Evolutionary conservation across 2,329 filamentous ascomycete species (phyloP), one percentile per base, ranked within the genome.

Genomic region (Fusarium piperis): DNA sequence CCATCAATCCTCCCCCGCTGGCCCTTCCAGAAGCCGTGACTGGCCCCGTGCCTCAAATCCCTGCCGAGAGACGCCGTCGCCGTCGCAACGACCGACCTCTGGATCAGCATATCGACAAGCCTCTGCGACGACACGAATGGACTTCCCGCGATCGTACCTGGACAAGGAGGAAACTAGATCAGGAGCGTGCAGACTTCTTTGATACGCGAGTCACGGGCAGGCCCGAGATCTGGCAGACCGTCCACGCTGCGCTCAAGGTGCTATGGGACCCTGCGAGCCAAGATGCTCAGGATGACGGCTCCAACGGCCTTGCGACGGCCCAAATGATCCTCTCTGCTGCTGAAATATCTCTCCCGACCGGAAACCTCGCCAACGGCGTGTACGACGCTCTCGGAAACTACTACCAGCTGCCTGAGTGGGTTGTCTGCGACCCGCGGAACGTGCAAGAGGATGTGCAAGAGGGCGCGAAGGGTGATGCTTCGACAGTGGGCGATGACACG

Each of bases 121-220:
- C 92, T 1, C 83, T 95, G 39, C 87, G 88, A 48, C 86, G 85
- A 1, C 91, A 93, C 74, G 82, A 87, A 61, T 94, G 92, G 92
- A 83, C 83, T 13, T 89, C 91, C 63, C 87, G 86, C 68, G 85
- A 86, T 59, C 88, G 88, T 20, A 81, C 83, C 16, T 97, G 93
- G 93, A 94, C 93, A 1, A 89, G 88, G n/a, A 78, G 82, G 16
- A 84, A 91, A 59, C 84, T 97, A 3, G 88, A 90, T 65, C 86
- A 86, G 33, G 93, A 97, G 82, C 89, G 95, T 55, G 83, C 83
- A 55, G 94, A 94, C 68, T 98, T 97, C 85, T 98, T 97, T 81
- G 94, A 98, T 68, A 98, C 95, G 2, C 86, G 94, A 52, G 93
- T 97, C 16, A 93, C 92, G 0, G 94, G 94, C 3, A 87, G 90